Conservation (phyloP, 495 filamentous ascomycete species). For the Mycothermus thermophilus region DNA sequence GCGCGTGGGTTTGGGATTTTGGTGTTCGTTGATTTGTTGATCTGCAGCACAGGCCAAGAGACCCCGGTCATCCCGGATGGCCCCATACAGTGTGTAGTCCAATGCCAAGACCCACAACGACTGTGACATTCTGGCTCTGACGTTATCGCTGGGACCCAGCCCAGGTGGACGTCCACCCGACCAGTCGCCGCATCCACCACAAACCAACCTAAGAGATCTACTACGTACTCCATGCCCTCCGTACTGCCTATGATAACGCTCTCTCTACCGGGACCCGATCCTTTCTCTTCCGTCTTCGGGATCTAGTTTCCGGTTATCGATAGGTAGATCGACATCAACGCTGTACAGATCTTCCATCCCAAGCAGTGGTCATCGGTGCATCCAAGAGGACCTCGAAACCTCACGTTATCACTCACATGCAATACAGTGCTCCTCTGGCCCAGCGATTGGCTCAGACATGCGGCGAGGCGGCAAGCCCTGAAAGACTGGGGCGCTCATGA, state of each 20-base stretch:
- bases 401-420: background rate
- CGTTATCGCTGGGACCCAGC: no score
- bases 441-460: constrained; percentile 1
- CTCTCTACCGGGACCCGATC: no score
- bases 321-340: no score
- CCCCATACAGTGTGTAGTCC: constrained; percentile 6
- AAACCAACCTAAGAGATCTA: no score
- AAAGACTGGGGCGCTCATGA: background rate
- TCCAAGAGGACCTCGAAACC: background rate
- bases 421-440: background rate
- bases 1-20: background rate
- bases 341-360: no score
- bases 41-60: constrained; percentile 9
- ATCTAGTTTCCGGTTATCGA: no score
- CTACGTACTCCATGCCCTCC: no score
- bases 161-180: no score
- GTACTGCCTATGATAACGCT: no score
- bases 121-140: background rate
- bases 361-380: no score
- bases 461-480: background rate
- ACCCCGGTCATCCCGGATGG: constrained; percentile 2
- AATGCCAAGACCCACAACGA: background rate
- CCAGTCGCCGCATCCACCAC: no score
- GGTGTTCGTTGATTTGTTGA: constrained; percentile 10
- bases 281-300: no score